Base-by-base conservation (phyloP, 1,284 basidiomycete species). In the Rhodotorula sp. region DNA sequence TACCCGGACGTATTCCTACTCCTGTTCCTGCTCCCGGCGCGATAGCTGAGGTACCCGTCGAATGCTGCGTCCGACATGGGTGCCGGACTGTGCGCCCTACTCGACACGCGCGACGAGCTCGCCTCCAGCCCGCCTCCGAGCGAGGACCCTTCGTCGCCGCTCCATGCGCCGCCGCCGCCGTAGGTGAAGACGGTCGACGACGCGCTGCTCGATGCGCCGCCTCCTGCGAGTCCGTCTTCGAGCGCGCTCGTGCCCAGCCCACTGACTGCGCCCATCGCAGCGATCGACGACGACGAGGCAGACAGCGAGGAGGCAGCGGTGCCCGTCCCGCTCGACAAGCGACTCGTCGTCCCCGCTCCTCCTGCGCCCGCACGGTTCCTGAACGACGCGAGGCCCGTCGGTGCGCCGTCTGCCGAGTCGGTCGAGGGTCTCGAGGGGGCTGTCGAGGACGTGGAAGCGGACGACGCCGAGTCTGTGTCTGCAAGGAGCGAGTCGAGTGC, bases 11-110 rank as follows among this genome's bases (percentile, higher is more conserved):
- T n/a, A 40, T 62, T 56, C 13, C 68, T 26, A n/a, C 70, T 68
- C 30, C 71, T 46, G 51, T 70, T 67, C 20, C 68, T 61, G 46
- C 62, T 67, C 20, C 62, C 47, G 47, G 65, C 55, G 46, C 69
- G 64, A 53, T 68, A 66, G 24, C 48, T 55, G 7, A 70, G 56
- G 64, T 68, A 73, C 22, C 63, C 71, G 28, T 72, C 69, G 59
- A 64, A 57, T 8, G 56, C 40, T 13, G 9, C 68, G 18, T 69
- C 62, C 5, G 30, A 52, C 2, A 20, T 31, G 28, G 65, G 67
- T 0, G 58, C 67, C 1, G 70, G 73, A n/a, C 63, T 66, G 24
- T 52, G 54, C 6, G 65, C 67, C 20, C 72, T 28, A 44, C 66
- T 68, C 53, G 68, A 70, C 24, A 70, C 58, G 46, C 63, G 64